These are phyloP conservation scores for Fusarium anthophilum DNA, from an alignment of 2,329 filamentous ascomycete species.

Conservation along the genomic window DNA sequence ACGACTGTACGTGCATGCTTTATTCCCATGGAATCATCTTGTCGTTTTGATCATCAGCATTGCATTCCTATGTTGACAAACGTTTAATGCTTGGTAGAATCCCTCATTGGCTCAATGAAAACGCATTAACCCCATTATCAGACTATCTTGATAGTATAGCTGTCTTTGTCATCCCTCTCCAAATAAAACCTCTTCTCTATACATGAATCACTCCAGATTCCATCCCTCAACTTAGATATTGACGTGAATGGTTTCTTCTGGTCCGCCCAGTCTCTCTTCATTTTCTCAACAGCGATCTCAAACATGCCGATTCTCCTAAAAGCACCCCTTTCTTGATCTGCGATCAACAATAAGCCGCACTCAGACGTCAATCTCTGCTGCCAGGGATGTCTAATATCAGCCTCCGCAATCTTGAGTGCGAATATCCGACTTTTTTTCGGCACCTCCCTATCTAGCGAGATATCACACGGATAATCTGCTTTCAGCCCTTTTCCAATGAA, in stretches of 20 bases:
- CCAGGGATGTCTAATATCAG: neutral
- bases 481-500: neutral
- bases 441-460: neutral
- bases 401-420: neutral
- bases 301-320: neutral
- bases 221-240: neutral
- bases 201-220: neutral
- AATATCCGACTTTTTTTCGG: neutral
- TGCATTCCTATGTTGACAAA: rapidly evolving
- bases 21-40: rapidly evolving
- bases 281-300: neutral
- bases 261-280: neutral
- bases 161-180: neutral
- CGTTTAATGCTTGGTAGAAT: neutral
- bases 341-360: neutral
- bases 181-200: neutral
- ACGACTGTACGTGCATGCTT: rapidly evolving
- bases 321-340: neutral
- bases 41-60: rapidly evolving
- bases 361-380: neutral
- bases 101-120: neutral
- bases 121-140: neutral
- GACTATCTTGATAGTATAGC: neutral
- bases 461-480: neutral
- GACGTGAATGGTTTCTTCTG: neutral